Percentiles rank a stretch among this genome's conserved stretches.
Evolutionary conservation across 257 asterid species (phyloP).

Genomic region (Hygrophila difformis): DNA sequence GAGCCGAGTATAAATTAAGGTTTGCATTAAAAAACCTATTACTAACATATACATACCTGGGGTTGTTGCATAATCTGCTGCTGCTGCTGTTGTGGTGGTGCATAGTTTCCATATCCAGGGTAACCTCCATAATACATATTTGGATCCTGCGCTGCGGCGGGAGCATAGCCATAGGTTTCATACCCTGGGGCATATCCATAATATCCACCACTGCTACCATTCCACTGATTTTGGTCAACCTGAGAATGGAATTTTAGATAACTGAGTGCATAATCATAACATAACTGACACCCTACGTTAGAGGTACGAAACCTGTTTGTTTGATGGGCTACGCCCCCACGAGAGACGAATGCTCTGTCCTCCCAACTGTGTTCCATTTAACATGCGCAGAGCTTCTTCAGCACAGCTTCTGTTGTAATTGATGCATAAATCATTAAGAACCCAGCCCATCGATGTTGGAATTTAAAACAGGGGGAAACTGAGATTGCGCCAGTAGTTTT

Average conservation of each 20-base stretch:
- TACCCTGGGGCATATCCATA: conserved; percentile 72
- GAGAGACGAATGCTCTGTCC: conserved; percentile 89
- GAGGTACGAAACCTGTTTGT: conserved; percentile 52
- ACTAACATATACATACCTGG: no score
- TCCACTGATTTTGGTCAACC: conserved; percentile 47
- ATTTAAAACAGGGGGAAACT: no score
- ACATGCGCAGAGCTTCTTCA: conserved; percentile 67
- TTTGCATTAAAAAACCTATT: background rate
- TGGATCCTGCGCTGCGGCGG: conserved; percentile 69
- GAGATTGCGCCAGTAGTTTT: conserved; percentile 2
- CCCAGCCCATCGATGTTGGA: no score
- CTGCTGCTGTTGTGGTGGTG: conserved; percentile 47
- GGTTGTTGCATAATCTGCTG: conserved; percentile 47
- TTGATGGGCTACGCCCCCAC: conserved; percentile 95
- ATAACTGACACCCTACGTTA: background rate
- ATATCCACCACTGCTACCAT: conserved; percentile 52
- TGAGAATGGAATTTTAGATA: conserved; percentile 16
- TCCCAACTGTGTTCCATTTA: conserved; percentile 72
- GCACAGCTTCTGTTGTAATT: conserved; percentile 65
- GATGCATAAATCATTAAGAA: background rate
- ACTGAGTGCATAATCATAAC: conserved; percentile 10
- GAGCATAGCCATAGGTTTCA: conserved; percentile 68
- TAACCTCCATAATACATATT: conserved; percentile 66
- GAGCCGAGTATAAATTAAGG: no score
- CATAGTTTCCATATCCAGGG: conserved; percentile 70